Evolutionary conservation across 805 yeast genomes (phyloP).

Genomic region (Brettanomyces anomalus): DNA sequence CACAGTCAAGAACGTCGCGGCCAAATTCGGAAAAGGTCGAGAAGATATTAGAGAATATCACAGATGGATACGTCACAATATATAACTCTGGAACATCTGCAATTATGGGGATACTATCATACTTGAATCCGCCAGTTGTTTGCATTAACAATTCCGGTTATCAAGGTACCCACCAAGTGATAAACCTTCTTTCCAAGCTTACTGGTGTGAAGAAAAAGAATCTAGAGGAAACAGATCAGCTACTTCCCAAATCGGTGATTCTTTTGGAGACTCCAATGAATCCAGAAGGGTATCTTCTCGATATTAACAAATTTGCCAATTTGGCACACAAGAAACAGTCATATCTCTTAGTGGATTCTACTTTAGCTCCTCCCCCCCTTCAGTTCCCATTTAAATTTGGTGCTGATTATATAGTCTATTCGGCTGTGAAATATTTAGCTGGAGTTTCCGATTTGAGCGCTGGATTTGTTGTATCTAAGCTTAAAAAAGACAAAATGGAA

Average conservation of each 20-base stretch:
- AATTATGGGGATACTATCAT: conserved; percentile 39
- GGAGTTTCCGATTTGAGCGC: conserved; percentile 49
- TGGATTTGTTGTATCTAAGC: conserved; percentile 38
- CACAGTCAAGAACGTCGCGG: conserved; percentile 35
- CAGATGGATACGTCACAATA: conserved; percentile 36
- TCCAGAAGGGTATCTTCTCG: conserved; percentile 37
- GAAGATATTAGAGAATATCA: conserved; percentile 33
- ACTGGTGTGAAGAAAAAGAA: conserved; percentile 31
- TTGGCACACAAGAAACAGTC: conserved; percentile 37
- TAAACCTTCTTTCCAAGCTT: conserved; percentile 33
- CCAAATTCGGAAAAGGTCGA: conserved; percentile 42
- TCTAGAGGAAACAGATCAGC: conserved; percentile 24
- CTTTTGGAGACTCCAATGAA: conserved; percentile 48
- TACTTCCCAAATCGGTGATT: conserved; percentile 35
- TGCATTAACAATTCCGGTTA: conserved; percentile 39
- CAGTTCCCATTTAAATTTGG: conserved; percentile 43
- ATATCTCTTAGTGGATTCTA: conserved; percentile 39
- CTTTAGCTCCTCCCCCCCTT: conserved; percentile 49
- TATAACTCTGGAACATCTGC: conserved; percentile 46
- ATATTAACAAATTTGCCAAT: conserved; percentile 34
- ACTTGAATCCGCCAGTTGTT: conserved; percentile 35
- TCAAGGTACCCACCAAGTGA: conserved; percentile 44
- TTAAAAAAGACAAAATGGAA: conserved; percentile 22
- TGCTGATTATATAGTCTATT: conserved; percentile 44
- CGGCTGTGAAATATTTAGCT: conserved; percentile 48